phyloP scores from a whole-genome alignment of 306 rosid species.

The Bauhinia variegata region DNA sequence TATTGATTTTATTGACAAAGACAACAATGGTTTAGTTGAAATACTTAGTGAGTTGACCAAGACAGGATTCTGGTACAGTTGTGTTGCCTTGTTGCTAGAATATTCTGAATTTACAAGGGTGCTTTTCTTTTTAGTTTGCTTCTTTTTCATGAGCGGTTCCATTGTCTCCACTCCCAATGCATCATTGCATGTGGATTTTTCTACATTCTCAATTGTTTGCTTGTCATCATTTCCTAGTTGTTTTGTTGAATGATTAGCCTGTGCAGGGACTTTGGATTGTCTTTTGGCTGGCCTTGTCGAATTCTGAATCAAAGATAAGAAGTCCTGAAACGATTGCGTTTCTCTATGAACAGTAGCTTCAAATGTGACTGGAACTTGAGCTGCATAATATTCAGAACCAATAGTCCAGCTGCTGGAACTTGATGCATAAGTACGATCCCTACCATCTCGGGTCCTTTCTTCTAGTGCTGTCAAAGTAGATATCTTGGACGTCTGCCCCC shows the following conservation, averaged over 20 bases:
- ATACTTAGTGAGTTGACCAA: slow-evolving; percentile 58
- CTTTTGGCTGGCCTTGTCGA: slow-evolving; percentile 38
- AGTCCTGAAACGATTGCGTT: slow-evolving; percentile 13
- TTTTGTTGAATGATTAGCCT: slow-evolving; percentile 24
- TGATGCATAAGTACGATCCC: slow-evolving; percentile 10
- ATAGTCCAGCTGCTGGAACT: slow-evolving; percentile 7
- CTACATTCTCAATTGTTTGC: slow-evolving; percentile 34
- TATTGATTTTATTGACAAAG: slow-evolving; percentile 9
- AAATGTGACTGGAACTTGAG: slow-evolving; percentile 9
- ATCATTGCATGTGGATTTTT: slow-evolving; percentile 46
- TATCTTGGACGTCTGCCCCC: slow-evolving; percentile 39
- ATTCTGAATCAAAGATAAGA: slow-evolving; percentile 2
- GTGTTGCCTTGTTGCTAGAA: slow-evolving; percentile 42
- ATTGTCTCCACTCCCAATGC: slow-evolving; percentile 18
- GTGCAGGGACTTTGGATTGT: slow-evolving; percentile 39
- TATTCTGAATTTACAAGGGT: slow-evolving; percentile 35
- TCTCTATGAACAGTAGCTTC: slow-evolving; percentile 9
- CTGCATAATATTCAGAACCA: slow-evolving; percentile 24
- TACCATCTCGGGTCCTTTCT: slow-evolving; percentile 14
- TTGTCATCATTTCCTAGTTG: slow-evolving; percentile 27
- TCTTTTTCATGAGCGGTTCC: slow-evolving; percentile 54
- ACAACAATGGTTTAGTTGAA: slow-evolving; percentile 19
- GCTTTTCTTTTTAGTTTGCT: slow-evolving; percentile 52
- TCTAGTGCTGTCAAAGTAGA: slow-evolving; percentile 18
- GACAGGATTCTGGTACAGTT: slow-evolving; percentile 30